These are phyloP conservation scores for Collybia sordida DNA, from an alignment of 768 basidiomycete genomes.

Conservation along the genomic window DNA sequence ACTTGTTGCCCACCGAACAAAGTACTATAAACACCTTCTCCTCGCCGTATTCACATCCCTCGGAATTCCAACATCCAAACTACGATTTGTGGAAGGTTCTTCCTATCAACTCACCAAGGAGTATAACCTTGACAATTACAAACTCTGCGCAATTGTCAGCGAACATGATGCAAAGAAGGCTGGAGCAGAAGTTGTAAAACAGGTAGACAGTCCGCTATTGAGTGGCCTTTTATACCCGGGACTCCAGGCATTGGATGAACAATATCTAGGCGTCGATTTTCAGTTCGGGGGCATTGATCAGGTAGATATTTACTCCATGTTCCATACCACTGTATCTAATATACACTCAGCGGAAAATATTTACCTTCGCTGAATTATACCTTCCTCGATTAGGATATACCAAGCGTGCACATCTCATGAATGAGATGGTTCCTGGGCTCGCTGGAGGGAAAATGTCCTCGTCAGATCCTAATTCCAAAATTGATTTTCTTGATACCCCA, in stretches of 20 bases:
- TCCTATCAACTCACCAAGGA: constrained; percentile 90
- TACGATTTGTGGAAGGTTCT: constrained; percentile 86
- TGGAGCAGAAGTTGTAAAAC: constrained; percentile 98
- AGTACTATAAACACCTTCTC: constrained; percentile 87
- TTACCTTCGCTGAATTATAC: constrained; percentile 96
- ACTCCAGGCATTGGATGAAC: constrained; percentile 94
- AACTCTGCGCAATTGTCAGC: constrained; percentile 84
- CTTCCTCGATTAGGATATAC: constrained; percentile 90
- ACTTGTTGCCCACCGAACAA: constrained; percentile 82
- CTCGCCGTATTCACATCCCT: constrained; percentile 84
- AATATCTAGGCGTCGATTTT: constrained; percentile 94
- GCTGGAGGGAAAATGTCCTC: constrained; percentile 98
- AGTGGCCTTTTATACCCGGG: constrained; percentile 96
- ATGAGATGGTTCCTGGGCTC: constrained; percentile 94
- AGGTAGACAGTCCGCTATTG: constrained; percentile 87
- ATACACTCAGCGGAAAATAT: constrained; percentile 85
- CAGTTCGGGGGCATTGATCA: constrained; percentile 99
- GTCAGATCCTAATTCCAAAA: constrained; percentile 96
- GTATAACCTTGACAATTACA: constrained; percentile 95
- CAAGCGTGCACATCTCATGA: constrained; percentile 98
- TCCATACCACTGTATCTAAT: background rate
- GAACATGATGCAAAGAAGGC: constrained; percentile 99
- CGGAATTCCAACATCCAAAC: constrained; percentile 83
- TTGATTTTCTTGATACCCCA: constrained; percentile 92
- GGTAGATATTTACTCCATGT: constrained; percentile 43